These are phyloP conservation scores for Nepenthes gracilis DNA, from an alignment of 148 eudicot species.

Conservation along the genomic window DNA sequence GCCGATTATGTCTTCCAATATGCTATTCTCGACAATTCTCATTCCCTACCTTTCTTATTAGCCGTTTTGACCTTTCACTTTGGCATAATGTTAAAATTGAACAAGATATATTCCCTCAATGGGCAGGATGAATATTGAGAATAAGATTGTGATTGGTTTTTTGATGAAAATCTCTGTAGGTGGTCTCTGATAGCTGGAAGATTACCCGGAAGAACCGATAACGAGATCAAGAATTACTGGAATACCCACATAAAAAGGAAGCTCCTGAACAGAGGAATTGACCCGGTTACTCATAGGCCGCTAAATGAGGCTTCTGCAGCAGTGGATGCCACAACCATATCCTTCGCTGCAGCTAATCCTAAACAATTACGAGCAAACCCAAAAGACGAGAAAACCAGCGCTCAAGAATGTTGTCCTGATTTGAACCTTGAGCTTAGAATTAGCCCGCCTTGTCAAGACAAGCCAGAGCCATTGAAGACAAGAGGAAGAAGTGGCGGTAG, in stretches of 20 bases:
- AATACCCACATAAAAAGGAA: constrained; percentile 60
- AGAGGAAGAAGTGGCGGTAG: neutral
- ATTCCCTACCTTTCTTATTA: no score
- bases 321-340: neutral
- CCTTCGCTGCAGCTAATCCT: neutral
- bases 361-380: neutral
- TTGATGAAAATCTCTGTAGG: constrained; percentile 9
- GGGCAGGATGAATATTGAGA: neutral
- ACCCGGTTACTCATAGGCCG: constrained; percentile 43
- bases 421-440: constrained; percentile 9
- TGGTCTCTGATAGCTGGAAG: constrained; percentile 68
- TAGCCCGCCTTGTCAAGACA: neutral
- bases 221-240: constrained; percentile 69
- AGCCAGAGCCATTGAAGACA: neutral
- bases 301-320: constrained; percentile 19
- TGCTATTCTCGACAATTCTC: no score
- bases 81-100: neutral
- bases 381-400: neutral
- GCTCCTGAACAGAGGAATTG: constrained; percentile 54
- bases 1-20: neutral
- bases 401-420: neutral
- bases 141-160: neutral
- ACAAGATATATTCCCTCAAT: neutral
- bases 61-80: no score
- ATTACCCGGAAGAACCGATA: constrained; percentile 61